Evolutionary conservation across 2,329 filamentous ascomycete genomes (phyloP).

Genomic region (Penicillium hordei): DNA sequence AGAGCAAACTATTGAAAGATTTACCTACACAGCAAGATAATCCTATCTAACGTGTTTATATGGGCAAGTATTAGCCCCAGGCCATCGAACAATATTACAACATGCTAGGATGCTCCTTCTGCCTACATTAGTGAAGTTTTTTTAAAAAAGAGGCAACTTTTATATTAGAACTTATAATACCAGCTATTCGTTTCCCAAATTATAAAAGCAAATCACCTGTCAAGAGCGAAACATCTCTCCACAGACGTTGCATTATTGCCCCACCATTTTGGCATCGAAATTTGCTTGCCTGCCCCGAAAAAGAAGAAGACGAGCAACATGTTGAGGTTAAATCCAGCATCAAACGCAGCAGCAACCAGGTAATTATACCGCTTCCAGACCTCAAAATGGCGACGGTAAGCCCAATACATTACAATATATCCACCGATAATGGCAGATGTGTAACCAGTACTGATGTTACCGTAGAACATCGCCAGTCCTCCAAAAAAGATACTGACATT

Average conservation of each 20-base stretch:
- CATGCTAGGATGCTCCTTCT: background rate
- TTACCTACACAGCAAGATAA: background rate
- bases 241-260: slow-evolving; percentile 57
- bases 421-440: slow-evolving; percentile 59
- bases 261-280: slow-evolving; percentile 65
- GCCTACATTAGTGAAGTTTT: background rate
- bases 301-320: slow-evolving; percentile 62
- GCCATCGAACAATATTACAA: background rate
- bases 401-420: slow-evolving; percentile 61
- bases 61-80: background rate
- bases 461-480: slow-evolving; percentile 57
- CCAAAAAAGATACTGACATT: slow-evolving; percentile 65
- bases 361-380: slow-evolving; percentile 63
- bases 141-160: background rate
- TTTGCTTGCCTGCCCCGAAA: slow-evolving; percentile 57
- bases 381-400: slow-evolving; percentile 56
- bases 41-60: background rate
- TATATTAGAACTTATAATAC: background rate
- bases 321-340: slow-evolving; percentile 63
- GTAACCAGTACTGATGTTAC: slow-evolving; percentile 62
- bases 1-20: background rate
- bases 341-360: slow-evolving; percentile 60
- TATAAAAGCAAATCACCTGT: slow-evolving; percentile 11
- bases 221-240: slow-evolving; percentile 60
- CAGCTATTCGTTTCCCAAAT: background rate